Base-by-base conservation (phyloP, 208 protist genomes). In the Perkinsela sp. region DNA sequence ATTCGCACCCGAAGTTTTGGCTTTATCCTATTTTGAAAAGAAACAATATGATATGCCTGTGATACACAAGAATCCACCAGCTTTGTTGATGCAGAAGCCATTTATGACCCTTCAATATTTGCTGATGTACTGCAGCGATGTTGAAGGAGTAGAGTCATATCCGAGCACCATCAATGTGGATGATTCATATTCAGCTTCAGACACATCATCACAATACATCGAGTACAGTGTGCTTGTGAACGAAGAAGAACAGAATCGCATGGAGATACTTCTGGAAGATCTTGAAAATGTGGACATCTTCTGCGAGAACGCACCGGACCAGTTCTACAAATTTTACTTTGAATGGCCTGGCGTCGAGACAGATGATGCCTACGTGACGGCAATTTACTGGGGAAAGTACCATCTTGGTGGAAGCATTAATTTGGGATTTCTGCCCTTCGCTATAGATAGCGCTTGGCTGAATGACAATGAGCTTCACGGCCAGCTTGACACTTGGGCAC, bases 321-420 rank as follows among this genome's bases (percentile, higher is more conserved):
- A 57, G 40, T 57, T 57, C 22, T 57, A 57, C 22, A 57, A 57
- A 57, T 57, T 57, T 22, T 57, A 57, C 40, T 57, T 57, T 22
- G 40, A 57, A 57, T 57, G 40, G 40, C 40, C 40, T 22, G 40
- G 40, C 40, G 40, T 57, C 40, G 40, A 57, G 40, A 57, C 40
- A 57, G 40, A n/a, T 57, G 40, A 6, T 6, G 22, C 13, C 22
- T 6, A 6, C 13, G 40, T 57, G 6, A 22, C 40, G 22, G 40
- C 40, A 22, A 22, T 57, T 22, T 57, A 57, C 22, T 57, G 40
- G 40, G 40, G 40, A 57, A 57, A 57, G 40, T 57, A n/a, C 40
- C 40, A 57, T 22, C 40, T 57, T 22, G 40, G 40, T 6, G 40
- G 40, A 22, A 57, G 40, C 40, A 57, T 57, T 22, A 22, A 57